Base-by-base conservation (phyloP, 2,329 filamentous ascomycete genomes). In the Alternaria hordeiaustralica region DNA sequence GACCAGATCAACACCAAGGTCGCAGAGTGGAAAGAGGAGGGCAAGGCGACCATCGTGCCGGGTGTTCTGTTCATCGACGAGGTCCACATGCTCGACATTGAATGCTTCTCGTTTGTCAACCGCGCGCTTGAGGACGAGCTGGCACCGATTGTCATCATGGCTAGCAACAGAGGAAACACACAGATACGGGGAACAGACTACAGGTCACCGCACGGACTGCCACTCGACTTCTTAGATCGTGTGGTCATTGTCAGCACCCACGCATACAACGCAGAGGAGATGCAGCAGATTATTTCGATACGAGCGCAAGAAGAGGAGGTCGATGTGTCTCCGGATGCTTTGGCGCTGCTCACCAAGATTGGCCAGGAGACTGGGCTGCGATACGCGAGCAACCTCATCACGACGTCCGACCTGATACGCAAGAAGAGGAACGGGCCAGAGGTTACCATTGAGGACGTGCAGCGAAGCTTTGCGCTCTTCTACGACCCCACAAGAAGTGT, bases 1-100 rank as follows among this genome's bases (percentile, higher is more conserved):
- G 95, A 98, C 79, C 96, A 99, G 84, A 99, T 99, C 86, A 97
- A 99, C 84, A 97, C 93, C 71, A 99, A 99, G 83, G 94, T 99
- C 3, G 94, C 91, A 51, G 96, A 99, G 82, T 99, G 96, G 96
- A 97, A 97, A 82, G 96, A 99, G 81, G 96, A 99, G 82, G 96
- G 96, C 83, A 99, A 99, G 82, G 96, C 96, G 4, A 94, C 97
- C 82, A 98, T 99, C 58, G 94, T 99, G 0, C 96, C 96, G 0
- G 96, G 96, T 49, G 96, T 99, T 8, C 85, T 99, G 8, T 99
- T 99, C 85, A 97, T 99, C 75, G 96, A 99, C 76, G 96, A 99
- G 84, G 95, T 99, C 6, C 96, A 99, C 85, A 98, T 99, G 95
- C 92, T 99, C 61, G 96, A 99, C 80, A 97, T 98, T 69, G 96